phyloP scores from a whole-genome alignment of 2,329 filamentous ascomycete species.

The Ceratocystis harringtonii region DNA sequence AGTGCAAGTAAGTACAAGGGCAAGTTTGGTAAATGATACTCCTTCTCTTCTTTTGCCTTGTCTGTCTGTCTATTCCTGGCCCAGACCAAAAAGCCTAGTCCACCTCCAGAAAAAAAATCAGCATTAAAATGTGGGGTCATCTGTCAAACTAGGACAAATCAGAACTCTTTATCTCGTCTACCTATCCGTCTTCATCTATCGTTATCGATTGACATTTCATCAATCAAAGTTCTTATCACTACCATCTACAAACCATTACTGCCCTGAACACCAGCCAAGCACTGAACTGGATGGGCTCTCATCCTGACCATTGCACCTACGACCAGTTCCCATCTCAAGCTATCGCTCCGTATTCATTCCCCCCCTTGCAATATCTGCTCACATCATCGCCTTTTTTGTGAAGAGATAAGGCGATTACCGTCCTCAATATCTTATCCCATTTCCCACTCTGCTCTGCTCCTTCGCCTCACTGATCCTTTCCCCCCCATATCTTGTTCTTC shows the following conservation, averaged over 20 bases:
- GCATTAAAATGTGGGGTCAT: slow-evolving; percentile 3
- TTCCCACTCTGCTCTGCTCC: background rate
- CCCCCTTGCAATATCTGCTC: background rate
- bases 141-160: slow-evolving; percentile 1
- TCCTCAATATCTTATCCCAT: slow-evolving; percentile 5
- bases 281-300: background rate
- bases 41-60: background rate
- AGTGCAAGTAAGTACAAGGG: no score
- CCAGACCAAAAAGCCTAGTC: background rate
- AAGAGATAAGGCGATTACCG: background rate
- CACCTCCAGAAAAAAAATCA: slow-evolving; percentile 6
- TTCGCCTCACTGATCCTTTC: background rate
- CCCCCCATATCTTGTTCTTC: background rate
- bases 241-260: background rate
- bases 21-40: no score
- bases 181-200: slow-evolving; percentile 5
- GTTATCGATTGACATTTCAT: slow-evolving; percentile 9
- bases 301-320: background rate
- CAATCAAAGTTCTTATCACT: slow-evolving; percentile 3
- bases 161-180: background rate
- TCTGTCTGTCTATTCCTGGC: background rate
- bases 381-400: background rate
- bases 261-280: background rate
- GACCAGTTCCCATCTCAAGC: background rate
- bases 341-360: background rate